Evolutionary conservation across 2,329 filamentous ascomycete genomes (phyloP), one percentile per base, ranked within the genome.

Genomic region (Ophiostoma australiae): DNA sequence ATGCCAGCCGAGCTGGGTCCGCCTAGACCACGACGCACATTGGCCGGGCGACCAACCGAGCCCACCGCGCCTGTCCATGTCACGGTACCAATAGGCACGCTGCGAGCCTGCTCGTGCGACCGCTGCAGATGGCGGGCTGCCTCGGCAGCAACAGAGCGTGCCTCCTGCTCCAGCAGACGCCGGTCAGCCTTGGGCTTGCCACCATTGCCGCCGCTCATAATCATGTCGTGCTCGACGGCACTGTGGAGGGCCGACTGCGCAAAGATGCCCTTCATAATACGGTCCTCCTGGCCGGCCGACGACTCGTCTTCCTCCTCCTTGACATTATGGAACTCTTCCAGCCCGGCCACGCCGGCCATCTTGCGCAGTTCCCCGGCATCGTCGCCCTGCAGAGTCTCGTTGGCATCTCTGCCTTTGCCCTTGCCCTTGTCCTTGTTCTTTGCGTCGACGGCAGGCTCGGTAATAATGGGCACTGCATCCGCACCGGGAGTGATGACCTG

Each of bases 41-140:
- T 82, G 71, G 79, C 81, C 0, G 91, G 91, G 48, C 91, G 85
- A 1, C 94, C 94, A 4, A 89, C 89, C 68, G 90, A 86, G 11
- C 94, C 94, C 67, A 91, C 88, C 75, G 91, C 88, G 1, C 95
- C 94, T 0, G 94, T 98, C 94, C 94, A 98, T 0, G 94, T 97
- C 10, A 95, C 92, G 0, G 91, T 93, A 8, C 94, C 94, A 41
- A 93, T 89, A 0, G 92, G 92, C 1, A 94, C 83, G 10, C 83
- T 85, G 13, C 88, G 85, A 2, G 94, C 93, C 39, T 90, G 85
- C 76, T 94, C 87, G 61, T 87, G 89, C 11, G 93, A 89, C 72
- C 87, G 87, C 39, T 89, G 87, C 1, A 98, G 86, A 74, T 92
- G 90, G 31, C 86, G 86, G 0, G 92, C 92, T 1, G 94, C 94